These are phyloP conservation scores for Arabidopsis hybrid DNA, from an alignment of 441 rosid genomes.

Conservation along the genomic window DNA sequence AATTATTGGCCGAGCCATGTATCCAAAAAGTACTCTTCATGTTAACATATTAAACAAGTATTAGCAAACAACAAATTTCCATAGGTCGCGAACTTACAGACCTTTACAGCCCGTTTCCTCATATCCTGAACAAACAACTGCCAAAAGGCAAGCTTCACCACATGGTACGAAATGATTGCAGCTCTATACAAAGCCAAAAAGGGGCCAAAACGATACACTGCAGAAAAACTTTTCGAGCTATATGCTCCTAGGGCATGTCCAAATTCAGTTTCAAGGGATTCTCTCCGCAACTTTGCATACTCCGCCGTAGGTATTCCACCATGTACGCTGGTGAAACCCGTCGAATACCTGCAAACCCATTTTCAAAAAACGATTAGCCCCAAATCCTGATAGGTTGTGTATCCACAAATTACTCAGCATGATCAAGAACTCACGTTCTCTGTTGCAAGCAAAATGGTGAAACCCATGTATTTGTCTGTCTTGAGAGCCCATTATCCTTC, in stretches of 20 bases:
- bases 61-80: conserved; percentile 10
- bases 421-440: conserved; percentile 52
- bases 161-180: conserved; percentile 79
- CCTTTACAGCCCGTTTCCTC: conserved; percentile 84
- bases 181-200: conserved; percentile 94
- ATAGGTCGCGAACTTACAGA: conserved; percentile 11
- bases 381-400: neutral
- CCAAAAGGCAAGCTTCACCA: conserved; percentile 81
- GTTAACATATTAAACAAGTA: conserved; percentile 11
- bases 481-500: conserved; percentile 39
- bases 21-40: neutral
- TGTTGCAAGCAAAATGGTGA: conserved; percentile 46
- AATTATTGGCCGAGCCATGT: neutral
- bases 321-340: conserved; percentile 77
- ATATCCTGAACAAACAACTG: conserved; percentile 74
- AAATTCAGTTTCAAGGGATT: conserved; percentile 93
- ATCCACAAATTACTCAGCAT: neutral
- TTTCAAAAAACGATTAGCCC: neutral
- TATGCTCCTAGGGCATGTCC: conserved; percentile 73
- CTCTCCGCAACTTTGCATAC: conserved; percentile 94
- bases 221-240: conserved; percentile 73
- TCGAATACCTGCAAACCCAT: conserved; percentile 60
- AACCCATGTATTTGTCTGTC: conserved; percentile 39
- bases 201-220: conserved; percentile 77
- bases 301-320: conserved; percentile 88